These are phyloP conservation scores for Prunus davidiana DNA, from an alignment of 306 rosid species.

Conservation along the genomic window DNA sequence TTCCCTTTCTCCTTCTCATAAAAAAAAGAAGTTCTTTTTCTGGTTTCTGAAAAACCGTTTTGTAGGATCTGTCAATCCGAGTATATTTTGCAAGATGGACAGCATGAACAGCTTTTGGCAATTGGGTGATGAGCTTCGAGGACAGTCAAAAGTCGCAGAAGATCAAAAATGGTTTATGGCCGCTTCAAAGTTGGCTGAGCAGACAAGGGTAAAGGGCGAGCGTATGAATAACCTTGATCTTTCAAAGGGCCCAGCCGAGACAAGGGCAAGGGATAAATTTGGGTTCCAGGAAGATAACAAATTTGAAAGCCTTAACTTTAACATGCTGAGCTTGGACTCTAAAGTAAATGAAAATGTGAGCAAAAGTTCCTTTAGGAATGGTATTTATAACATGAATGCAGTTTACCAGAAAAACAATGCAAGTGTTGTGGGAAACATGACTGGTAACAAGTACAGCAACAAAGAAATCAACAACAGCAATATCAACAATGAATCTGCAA, in stretches of 20 bases:
- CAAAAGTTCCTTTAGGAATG: conserved; percentile 65
- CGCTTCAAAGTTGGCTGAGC: conserved; percentile 95
- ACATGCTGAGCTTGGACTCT: conserved; percentile 72
- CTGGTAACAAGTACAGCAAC: conserved; percentile 62
- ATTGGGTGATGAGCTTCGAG: conserved; percentile 95
- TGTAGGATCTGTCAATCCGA: conserved; percentile 16
- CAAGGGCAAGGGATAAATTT: conserved; percentile 72
- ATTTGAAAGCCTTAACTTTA: conserved; percentile 72
- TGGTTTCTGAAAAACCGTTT: not conserved
- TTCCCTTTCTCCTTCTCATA: not conserved
- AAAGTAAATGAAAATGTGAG: conserved; percentile 54
- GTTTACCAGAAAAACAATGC: conserved; percentile 73
- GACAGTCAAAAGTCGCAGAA: conserved; percentile 85
- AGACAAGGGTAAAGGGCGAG: conserved; percentile 84
- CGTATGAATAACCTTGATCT: conserved; percentile 90
- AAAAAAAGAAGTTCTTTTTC: not conserved
- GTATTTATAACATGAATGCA: conserved; percentile 61
- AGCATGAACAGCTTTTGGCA: conserved; percentile 90
- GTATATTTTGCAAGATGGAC: conserved; percentile 63
- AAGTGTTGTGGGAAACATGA: conserved; percentile 51
- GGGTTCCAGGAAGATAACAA: conserved; percentile 93
- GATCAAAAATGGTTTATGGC: conserved; percentile 93
- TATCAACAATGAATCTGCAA: conserved; percentile 47
- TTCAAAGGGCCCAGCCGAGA: conserved; percentile 65
- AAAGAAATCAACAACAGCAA: conserved; percentile 52